Evolutionary conservation across 345 rosid genomes (phyloP), one percentile per base, ranked within the genome.

Genomic region (Corchorus olitorius): DNA sequence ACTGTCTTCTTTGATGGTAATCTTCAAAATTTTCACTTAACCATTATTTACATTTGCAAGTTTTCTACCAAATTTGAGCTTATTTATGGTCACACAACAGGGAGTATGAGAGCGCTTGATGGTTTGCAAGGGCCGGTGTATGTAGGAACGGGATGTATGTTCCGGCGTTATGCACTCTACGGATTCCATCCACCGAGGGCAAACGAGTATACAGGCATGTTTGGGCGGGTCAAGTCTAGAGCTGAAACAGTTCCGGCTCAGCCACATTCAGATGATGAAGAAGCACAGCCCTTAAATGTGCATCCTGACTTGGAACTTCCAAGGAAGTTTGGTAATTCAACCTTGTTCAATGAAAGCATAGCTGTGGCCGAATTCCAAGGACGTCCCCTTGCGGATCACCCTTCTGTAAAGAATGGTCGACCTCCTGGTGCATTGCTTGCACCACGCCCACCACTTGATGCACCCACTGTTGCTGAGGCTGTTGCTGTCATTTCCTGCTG

Each of bases 381-480:
- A 50, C 89, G 98, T 15, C 98, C 98, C 16, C 87, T 94, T 1
- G 98, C 98, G 3, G 98, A 94, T 82, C 98, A 94, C 74, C 80
- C 82, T 66, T 93, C 97, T 0, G 89, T 94, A n/a, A 90, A 90
- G 89, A 91, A 94, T n/a, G 98, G 98, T 0, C 84, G 98, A 58
- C 98, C 98, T 20, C 98, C 98, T 0, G 98, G 98, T 46, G 97
- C 98, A 58, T 72, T 94, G 46, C 89, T 93, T 48, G 15, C 62
- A 9, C 93, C 97, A 2, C 98, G 98, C 48, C 91, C 90, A 0
- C 98, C 97, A 0, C 87, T 94, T 2, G 97, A 94, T 77, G 98
- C 98, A 4, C 98, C 91, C 2, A 94, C 98, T 1, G 98, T 94
- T n/a, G 98, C 98, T 6, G 98, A 94, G 84, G 98, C 98, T 16